Evolutionary conservation across 2,329 filamentous ascomycete species (phyloP), one percentile per base, ranked within the genome.

Genomic region (Sclerotinia glacialis): DNA sequence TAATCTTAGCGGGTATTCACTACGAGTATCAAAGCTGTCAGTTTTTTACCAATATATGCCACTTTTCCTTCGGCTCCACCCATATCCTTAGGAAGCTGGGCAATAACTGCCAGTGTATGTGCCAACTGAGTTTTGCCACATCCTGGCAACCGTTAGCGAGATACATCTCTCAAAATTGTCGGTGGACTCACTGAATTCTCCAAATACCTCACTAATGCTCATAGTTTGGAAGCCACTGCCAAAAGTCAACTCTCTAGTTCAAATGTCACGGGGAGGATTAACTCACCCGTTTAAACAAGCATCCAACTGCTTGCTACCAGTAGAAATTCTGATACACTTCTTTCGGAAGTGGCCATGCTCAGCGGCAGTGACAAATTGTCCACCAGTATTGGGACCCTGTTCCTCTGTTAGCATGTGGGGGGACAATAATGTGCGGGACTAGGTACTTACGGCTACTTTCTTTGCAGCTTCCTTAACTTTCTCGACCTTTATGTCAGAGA

Each of bases 101-200:
- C 85, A 64, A 88, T 82, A 46, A 90, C 87, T 52, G 86, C 85
- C 81, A 89, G 85, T 6, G 88, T 90, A 74, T 89, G 88, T 5
- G 85, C 86, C 37, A 90, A 79, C 74, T 90, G 88, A 23, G 87
- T 89, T 78, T 90, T 90, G 67, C 88, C 87, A 74, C 87, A 90
- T 70, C 79, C 79, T 81, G 40, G 11, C 40, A 40, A 23, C 14
- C 3, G 23, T 63, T 53, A 21, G 44, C 37, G 26, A 59, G 49
- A 34, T 6, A 42, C 42, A 60, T 8, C 9, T 49, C 18, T 23
- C 7, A 42, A 34, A 23, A 34, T 6, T 18, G n/a, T 60, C 28
- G 16, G 3, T 16, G 18, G 14, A 70, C 77, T 66, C 72, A 78
- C 85, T 81, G 71, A 83, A 87, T 72, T 87, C 85, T 68, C 85